phyloP scores from a whole-genome alignment of 83 land plant genomes.

The Larix sibirica region DNA sequence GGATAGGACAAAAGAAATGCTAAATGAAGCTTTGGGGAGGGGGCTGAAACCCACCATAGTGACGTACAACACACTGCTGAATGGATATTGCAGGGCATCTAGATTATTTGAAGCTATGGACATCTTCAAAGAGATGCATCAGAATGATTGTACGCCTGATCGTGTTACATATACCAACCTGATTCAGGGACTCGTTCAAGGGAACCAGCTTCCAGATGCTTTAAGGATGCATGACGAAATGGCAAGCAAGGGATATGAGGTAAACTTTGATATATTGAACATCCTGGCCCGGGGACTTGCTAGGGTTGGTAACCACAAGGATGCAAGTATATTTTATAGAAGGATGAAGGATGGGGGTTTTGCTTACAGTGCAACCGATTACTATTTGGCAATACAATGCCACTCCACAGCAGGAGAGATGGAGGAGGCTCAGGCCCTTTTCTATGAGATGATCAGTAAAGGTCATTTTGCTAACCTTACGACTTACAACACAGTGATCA shows the following conservation, averaged over 20 bases:
- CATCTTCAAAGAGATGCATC: constrained; percentile 6
- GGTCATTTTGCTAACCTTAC: constrained; percentile 29
- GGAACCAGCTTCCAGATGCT: constrained; percentile 11
- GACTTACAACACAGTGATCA: constrained; percentile 35
- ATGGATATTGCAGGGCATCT: neutral
- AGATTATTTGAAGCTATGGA: constrained; percentile 8
- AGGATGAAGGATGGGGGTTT: neutral
- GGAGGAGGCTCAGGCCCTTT: constrained; percentile 24
- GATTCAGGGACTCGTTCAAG: constrained; percentile 13
- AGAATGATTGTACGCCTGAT: constrained; percentile 13
- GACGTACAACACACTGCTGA: constrained; percentile 13
- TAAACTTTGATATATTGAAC: constrained; percentile 22
- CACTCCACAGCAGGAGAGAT: constrained; percentile 7
- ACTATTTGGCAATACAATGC: constrained; percentile 4
- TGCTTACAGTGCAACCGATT: constrained; percentile 3
- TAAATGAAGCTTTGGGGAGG: constrained; percentile 5
- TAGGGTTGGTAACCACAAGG: constrained; percentile 15
- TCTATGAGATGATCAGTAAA: constrained; percentile 35
- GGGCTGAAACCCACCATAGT: neutral
- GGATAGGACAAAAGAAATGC: constrained; percentile 16
- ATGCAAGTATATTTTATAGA: neutral
- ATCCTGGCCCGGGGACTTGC: constrained; percentile 14
- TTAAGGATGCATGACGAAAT: constrained; percentile 8
- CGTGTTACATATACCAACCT: neutral
- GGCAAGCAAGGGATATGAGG: neutral